Evolutionary conservation across 306 rosid species (phyloP).

Genomic region (Herpetospermum pedunculosum): DNA sequence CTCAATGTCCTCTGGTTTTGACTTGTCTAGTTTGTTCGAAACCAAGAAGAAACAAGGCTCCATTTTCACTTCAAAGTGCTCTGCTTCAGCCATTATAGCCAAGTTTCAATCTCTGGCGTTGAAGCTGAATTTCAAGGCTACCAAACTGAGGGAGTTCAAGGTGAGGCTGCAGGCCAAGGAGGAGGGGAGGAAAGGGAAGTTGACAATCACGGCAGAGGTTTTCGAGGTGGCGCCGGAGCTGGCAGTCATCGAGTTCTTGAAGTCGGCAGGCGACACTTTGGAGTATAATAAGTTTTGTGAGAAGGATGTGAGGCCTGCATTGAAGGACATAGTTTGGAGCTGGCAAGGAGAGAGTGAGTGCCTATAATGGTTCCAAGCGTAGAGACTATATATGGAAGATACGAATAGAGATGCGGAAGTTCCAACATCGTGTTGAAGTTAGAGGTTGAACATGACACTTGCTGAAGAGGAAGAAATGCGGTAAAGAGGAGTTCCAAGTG

Average conservation of each 20-base stretch:
- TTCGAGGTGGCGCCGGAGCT: constrained; percentile 70
- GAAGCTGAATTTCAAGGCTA: constrained; percentile 33
- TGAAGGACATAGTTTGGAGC: constrained; percentile 81
- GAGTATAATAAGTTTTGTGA: constrained; percentile 65
- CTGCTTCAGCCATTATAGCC: constrained; percentile 35
- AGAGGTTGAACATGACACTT: too few relatives aligned
- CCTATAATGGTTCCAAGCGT: too few relatives aligned
- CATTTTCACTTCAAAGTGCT: constrained; percentile 47
- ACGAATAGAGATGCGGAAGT: too few relatives aligned
- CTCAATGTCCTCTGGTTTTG: constrained; percentile 58
- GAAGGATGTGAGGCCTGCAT: constrained; percentile 60
- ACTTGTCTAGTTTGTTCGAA: constrained; percentile 64
- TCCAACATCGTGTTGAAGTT: too few relatives aligned
- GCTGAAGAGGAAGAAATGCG: too few relatives aligned
- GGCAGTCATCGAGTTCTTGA: constrained; percentile 51
- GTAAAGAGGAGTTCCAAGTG: too few relatives aligned
- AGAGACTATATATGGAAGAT: too few relatives aligned
- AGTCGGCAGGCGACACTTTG: constrained; percentile 51
- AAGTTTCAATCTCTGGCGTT: constrained; percentile 39
- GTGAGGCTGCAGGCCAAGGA: constrained; percentile 39
- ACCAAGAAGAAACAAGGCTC: constrained; percentile 39
- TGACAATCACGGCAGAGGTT: constrained; percentile 45
- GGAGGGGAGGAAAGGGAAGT: constrained; percentile 71
- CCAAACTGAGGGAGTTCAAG: constrained; percentile 39
- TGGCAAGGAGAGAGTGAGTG: constrained; percentile 58